Percentiles rank a stretch among this genome's conserved stretches.
These are phyloP conservation scores for Metarhizium humberi DNA, from an alignment of 2,329 filamentous ascomycete genomes.

Conservation along the genomic window DNA sequence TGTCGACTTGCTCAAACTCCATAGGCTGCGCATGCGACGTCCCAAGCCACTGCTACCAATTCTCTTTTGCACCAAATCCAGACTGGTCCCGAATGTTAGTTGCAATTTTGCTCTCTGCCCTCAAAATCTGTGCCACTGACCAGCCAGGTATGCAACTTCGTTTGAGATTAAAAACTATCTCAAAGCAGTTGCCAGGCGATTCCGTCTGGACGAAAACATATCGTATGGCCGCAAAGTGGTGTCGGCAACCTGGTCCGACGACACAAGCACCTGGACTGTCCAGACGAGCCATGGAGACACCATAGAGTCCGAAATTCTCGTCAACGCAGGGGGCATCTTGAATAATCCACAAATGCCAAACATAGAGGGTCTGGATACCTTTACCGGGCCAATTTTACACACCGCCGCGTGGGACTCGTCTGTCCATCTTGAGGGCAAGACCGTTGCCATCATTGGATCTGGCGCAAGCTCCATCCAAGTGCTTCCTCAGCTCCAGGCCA, in stretches of 20 bases:
- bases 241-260: constrained; percentile 26
- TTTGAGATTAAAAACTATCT: constrained; percentile 30
- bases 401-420: constrained; percentile 34
- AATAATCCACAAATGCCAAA: constrained; percentile 35
- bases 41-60: constrained; percentile 32
- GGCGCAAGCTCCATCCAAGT: constrained; percentile 28
- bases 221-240: constrained; percentile 10
- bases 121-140: background rate
- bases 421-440: constrained; percentile 22
- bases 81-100: constrained; percentile 26
- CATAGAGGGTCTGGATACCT: constrained; percentile 35
- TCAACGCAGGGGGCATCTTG: constrained; percentile 13
- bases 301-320: constrained; percentile 9
- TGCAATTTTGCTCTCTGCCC: background rate
- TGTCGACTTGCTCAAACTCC: background rate
- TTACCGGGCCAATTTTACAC: constrained; percentile 35
- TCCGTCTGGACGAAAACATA: constrained; percentile 22
- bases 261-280: constrained; percentile 23
- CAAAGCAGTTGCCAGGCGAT: constrained; percentile 26
- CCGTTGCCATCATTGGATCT: constrained; percentile 28
- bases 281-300: constrained; percentile 10
- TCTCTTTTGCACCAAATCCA: constrained; percentile 30
- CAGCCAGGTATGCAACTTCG: constrained; percentile 22
- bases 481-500: constrained; percentile 30
- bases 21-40: constrained; percentile 31